Evolutionary conservation across 2,329 filamentous ascomycete genomes (phyloP).

Genomic region (Colletotrichum caudatum): DNA sequence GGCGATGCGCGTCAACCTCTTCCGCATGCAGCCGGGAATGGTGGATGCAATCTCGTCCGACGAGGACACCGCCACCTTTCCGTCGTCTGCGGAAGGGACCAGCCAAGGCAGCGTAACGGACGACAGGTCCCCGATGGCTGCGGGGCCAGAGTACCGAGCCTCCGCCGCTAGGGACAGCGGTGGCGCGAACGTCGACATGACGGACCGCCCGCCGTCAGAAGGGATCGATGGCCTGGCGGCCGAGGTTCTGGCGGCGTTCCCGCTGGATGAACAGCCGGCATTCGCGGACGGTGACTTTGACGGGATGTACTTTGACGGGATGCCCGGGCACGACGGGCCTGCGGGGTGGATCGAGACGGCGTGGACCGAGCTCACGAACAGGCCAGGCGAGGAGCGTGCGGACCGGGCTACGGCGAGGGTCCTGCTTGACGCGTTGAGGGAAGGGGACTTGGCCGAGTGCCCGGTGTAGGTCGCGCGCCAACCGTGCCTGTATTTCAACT

Average conservation of each 20-base stretch:
- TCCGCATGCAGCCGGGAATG: constrained; percentile 35
- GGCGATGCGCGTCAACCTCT: constrained; percentile 30
- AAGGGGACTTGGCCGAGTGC: constrained; percentile 46
- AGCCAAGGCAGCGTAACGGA: constrained; percentile 33
- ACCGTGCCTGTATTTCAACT: no score
- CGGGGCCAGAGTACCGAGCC: constrained; percentile 12
- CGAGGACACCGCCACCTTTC: constrained; percentile 42
- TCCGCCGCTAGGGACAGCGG: neutral
- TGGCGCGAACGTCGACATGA: constrained; percentile 33
- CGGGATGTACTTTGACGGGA: constrained; percentile 47
- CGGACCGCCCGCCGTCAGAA: constrained; percentile 45
- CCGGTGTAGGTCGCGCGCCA: constrained; percentile 6
- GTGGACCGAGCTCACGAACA: constrained; percentile 50
- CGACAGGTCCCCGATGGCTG: constrained; percentile 23
- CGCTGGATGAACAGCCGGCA: constrained; percentile 46
- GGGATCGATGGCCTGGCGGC: constrained; percentile 49
- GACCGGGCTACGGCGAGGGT: constrained; percentile 55
- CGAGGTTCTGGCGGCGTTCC: constrained; percentile 51
- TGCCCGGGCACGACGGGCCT: constrained; percentile 46
- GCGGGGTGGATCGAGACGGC: constrained; percentile 54
- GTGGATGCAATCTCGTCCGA: constrained; percentile 42
- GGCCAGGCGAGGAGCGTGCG: constrained; percentile 44
- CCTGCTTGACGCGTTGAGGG: constrained; percentile 54
- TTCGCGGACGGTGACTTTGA: constrained; percentile 45
- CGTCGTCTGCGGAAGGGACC: constrained; percentile 24